These are phyloP conservation scores for Cladosporium oxysporum DNA, from an alignment of 2,329 filamentous ascomycete species.

Conservation along the genomic window DNA sequence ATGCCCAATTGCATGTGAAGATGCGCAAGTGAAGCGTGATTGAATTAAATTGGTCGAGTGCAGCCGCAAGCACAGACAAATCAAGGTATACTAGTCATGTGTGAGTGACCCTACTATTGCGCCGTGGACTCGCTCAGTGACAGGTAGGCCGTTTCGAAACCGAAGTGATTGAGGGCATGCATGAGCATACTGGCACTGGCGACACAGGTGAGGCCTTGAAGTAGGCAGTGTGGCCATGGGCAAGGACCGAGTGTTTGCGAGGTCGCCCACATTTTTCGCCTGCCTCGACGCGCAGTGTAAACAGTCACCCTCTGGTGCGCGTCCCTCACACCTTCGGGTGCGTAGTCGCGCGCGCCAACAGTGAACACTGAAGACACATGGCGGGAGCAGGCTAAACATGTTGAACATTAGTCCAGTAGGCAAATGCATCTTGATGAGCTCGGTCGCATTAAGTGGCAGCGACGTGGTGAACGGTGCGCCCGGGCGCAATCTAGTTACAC, in stretches of 20 bases:
- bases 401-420: neutral
- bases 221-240: neutral
- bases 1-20: too few relatives aligned
- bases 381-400: neutral
- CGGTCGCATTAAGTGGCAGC: neutral
- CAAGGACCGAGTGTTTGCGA: neutral
- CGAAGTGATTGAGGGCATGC: neutral
- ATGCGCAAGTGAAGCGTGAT: too few relatives aligned
- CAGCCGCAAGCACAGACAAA: neutral
- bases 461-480: neutral
- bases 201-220: neutral
- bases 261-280: neutral
- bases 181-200: neutral
- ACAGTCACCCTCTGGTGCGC: neutral
- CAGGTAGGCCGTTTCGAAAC: neutral
- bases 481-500: neutral
- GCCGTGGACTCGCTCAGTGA: too few relatives aligned
- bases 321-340: neutral
- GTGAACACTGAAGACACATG: neutral
- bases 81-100: neutral
- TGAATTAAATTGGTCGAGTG: neutral
- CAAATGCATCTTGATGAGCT: neutral
- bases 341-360: neutral
- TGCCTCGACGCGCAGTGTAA: neutral
- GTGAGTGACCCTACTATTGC: neutral